Base-by-base conservation (phyloP, 2,329 filamentous ascomycete genomes). In the Amauroascus verrucosus region DNA sequence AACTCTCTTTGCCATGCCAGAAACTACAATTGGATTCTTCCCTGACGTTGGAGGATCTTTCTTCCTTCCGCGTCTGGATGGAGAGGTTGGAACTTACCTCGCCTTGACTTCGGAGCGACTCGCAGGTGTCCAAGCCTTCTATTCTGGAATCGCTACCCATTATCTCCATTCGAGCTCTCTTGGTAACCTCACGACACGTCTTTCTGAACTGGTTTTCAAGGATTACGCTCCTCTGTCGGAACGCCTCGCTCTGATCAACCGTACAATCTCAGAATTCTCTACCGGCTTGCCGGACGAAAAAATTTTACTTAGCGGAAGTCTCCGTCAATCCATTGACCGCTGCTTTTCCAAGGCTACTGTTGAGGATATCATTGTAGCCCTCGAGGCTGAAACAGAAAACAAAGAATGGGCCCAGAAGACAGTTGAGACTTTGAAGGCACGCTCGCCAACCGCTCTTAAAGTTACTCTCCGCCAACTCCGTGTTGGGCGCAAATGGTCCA, bases 1-100 rank as follows among this genome's bases (percentile, higher is more conserved):
- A 66, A 98, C 93, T 5, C 73, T 95, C 46, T 97, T 98, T 64
- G 90, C 94, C 61, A 98, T 98, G 93, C 93, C 93, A 28, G 93
- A 98, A 74, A 98, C 93, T 3, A 95, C 83, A 7, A 98, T 98
- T 65, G 93, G 93, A 37, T 96, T 97, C 77, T 98, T 98, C 77
- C 93, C 94, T 6, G 94, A 98, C 65, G 93, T 98, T 47, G 93
- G 93, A 57, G 94, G 85, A 30, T 94, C 88, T 9, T 98, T 97
- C 76, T 97, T 97, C 77, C 77, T 98, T 51, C 88, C 93, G 14
- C 80, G 89, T 58, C 83, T 98, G 77, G 83, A 94, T 63, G 93
- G 93, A 48, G 76, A 83, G 55, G 72, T 95, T 53, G 93, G 93
- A 54, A 95, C 87, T 18, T 98, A 97, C 71, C 82, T 98, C 41